Conservation (phyloP, 2,329 filamentous ascomycete species). For the Rhynchosporium agropyri region DNA sequence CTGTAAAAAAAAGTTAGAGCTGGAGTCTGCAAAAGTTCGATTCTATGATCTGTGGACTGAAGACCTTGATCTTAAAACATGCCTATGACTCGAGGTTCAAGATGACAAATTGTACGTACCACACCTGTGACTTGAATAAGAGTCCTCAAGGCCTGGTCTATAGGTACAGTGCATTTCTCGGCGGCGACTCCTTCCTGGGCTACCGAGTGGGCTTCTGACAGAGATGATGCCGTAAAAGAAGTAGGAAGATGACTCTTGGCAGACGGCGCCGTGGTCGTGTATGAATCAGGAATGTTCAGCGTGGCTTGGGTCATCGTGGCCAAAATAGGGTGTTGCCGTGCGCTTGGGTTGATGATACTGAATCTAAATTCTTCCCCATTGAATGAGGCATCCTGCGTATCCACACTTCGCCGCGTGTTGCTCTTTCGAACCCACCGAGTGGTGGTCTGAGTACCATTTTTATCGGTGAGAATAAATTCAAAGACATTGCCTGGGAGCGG, state of each 20-base stretch:
- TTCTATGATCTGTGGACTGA: too few relatives aligned
- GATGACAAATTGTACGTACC: neutral
- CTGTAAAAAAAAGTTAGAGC: too few relatives aligned
- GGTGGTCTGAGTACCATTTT: slow-evolving; percentile 60
- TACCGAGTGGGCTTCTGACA: slow-evolving; percentile 21
- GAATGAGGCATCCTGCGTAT: slow-evolving; percentile 37
- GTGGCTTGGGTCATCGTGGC: slow-evolving; percentile 65
- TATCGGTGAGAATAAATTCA: slow-evolving; percentile 60
- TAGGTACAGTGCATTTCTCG: slow-evolving; percentile 43
- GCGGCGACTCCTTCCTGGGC: slow-evolving; percentile 28
- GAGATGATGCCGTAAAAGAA: slow-evolving; percentile 26
- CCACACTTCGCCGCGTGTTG: slow-evolving; percentile 42
- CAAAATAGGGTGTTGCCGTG: slow-evolving; percentile 73
- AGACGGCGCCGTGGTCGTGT: slow-evolving; percentile 58
- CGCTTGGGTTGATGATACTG: slow-evolving; percentile 71
- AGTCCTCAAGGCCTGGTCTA: slow-evolving; percentile 50
- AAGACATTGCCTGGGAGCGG: slow-evolving; percentile 60
- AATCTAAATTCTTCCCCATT: slow-evolving; percentile 66
- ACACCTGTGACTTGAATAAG: slow-evolving; percentile 56
- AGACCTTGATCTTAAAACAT: too few relatives aligned
- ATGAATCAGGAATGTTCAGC: slow-evolving; percentile 71
- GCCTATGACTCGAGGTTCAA: too few relatives aligned
- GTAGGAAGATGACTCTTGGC: slow-evolving; percentile 49
- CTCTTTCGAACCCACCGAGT: slow-evolving; percentile 69
- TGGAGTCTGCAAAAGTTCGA: too few relatives aligned